Conservation (phyloP, 2,329 filamentous ascomycete species). For the Decorospora gaudefroyi region DNA sequence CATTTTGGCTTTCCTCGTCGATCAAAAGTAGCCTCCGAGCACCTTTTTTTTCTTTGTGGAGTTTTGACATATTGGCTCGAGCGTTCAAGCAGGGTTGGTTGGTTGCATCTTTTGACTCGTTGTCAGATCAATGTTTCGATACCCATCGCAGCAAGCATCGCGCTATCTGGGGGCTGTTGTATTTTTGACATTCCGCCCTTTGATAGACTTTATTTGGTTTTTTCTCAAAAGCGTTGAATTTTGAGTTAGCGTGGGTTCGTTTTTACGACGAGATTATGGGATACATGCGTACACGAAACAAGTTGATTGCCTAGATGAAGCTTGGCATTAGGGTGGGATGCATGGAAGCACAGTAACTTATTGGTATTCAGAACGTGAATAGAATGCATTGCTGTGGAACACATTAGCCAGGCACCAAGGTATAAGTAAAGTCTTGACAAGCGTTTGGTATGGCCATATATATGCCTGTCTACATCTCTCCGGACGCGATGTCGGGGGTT, state of each 20-base stretch:
- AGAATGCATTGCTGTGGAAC: too few relatives aligned
- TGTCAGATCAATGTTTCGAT: conserved; percentile 1
- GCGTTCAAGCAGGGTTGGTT: conserved; percentile 3
- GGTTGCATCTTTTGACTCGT: too few relatives aligned
- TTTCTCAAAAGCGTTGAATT: conserved; percentile 8
- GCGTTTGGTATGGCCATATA: conserved; percentile 22
- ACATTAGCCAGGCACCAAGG: too few relatives aligned
- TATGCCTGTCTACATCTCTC: conserved; percentile 13
- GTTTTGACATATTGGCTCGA: not conserved
- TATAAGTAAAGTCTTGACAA: too few relatives aligned
- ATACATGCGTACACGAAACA: conserved; percentile 5
- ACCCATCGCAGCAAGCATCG: conserved; percentile 17
- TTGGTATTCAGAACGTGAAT: too few relatives aligned
- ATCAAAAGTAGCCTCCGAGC: too few relatives aligned
- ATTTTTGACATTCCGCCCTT: too few relatives aligned
- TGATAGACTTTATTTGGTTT: conserved; percentile 3
- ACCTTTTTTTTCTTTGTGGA: too few relatives aligned
- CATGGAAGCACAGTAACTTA: too few relatives aligned
- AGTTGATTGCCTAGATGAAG: too few relatives aligned
- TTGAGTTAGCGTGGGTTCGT: conserved; percentile 1
- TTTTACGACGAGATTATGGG: conserved; percentile 6
- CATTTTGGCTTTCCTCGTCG: conserved; percentile 2
- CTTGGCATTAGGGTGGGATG: too few relatives aligned
- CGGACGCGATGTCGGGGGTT: not conserved
- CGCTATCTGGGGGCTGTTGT: too few relatives aligned